Base-by-base conservation (phyloP, 306 rosid genomes). In the Corylus avellana region DNA sequence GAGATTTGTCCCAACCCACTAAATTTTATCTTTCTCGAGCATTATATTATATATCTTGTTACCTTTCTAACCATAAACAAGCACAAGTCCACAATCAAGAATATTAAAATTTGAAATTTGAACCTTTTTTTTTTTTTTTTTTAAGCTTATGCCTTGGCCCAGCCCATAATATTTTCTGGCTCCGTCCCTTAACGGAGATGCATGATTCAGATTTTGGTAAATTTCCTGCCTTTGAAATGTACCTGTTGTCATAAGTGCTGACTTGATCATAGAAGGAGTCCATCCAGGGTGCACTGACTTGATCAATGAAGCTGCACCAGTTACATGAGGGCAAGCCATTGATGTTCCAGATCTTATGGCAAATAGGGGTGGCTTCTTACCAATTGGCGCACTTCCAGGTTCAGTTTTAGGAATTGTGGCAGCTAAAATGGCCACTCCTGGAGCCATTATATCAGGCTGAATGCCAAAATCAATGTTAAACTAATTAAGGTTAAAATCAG, bases 201-300 rank as follows among this genome's bases (percentile, higher is more conserved):
- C 25, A 32, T 3, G 35, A 32, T 32, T 32, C 35, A 32, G 35
- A 32, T 32, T 32, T 32, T 32, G 35, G 35, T 32, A 32, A 32
- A 32, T 32, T 32, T 5, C 16, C 17, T n/a, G 51, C 18, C 10
- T 46, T 2, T 47, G 13, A 48, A 50, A 10, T 22, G 57, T 77
- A 94, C 98, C 98, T 86, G 98, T 89, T 72, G 98, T 92, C 98
- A 92, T 95, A 7, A 95, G 90, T 61, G 98, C 97, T 51, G 98
- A 95, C 88, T 89, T 92, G 87, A 92, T 83, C 90, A 90, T 90
- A 58, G 98, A 92, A 84, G 98, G 87, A 76, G 85, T 86, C 98
- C 98, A 95, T 49, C 75, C 77, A 71, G 8, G 72, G 72, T 83
- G 91, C 2, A 85, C 79, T 66, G 97, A 90, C 80, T 88, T 92